phyloP scores from a whole-genome alignment of 768 basidiomycete genomes.

The Sporobolomyces roseus region DNA sequence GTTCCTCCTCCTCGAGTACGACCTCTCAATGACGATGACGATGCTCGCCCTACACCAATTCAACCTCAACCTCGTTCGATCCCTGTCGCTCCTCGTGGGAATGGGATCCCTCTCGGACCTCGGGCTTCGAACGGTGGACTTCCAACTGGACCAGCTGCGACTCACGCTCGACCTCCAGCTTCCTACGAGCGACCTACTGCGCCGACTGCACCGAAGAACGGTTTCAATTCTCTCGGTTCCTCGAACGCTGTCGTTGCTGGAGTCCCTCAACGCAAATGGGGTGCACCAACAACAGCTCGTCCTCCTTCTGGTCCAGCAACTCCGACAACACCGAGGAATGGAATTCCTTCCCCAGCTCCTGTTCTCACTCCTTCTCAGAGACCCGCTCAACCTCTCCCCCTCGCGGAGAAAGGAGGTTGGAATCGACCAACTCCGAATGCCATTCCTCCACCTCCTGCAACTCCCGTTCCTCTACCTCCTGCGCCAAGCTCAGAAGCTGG shows the following conservation, averaged over 20 bases:
- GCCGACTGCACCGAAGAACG: background rate
- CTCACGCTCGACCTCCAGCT: background rate
- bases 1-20: slow-evolving; percentile 16
- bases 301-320: background rate
- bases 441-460: no score
- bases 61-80: no score
- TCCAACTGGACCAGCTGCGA: background rate
- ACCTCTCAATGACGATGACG: slow-evolving; percentile 10
- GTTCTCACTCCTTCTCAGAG: background rate
- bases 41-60: no score
- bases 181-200: slow-evolving; percentile 26
- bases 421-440: no score
- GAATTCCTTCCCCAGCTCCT: background rate
- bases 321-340: background rate
- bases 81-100: background rate
- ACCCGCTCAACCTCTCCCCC: background rate
- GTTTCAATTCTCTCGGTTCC: background rate
- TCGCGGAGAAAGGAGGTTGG: background rate
- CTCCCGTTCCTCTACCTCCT: no score
- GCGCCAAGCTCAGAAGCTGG: background rate
- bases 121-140: no score
- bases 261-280: slow-evolving; percentile 5
- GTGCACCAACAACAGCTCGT: background rate
- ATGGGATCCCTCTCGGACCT: background rate
- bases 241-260: slow-evolving; percentile 10